A percentile compares a stretch with the other conserved stretches of the same genome.
phyloP scores from a whole-genome alignment of 345 rosid genomes.

The Acer saccharum region DNA sequence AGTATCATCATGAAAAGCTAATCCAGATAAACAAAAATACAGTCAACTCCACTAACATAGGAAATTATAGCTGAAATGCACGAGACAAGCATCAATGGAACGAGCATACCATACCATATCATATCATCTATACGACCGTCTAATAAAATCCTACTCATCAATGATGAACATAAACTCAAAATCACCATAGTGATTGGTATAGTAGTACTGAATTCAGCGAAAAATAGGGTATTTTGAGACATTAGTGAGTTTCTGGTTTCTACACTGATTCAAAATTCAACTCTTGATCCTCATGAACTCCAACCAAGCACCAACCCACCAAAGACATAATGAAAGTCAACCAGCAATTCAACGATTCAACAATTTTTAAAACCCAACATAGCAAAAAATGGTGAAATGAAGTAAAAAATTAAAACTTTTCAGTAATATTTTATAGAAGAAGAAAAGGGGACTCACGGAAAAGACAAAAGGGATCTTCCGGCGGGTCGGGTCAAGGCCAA shows the following conservation, averaged over 20 bases:
- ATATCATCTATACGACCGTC: background rate
- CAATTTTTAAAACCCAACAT: background rate
- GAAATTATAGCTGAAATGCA: background rate
- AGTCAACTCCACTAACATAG: background rate
- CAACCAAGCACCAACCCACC: background rate
- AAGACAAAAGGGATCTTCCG: conserved; percentile 34
- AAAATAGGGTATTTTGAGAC: background rate
- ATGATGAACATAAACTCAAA: background rate
- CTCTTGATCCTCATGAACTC: background rate
- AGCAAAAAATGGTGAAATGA: too few species aligned
- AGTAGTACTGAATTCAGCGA: background rate
- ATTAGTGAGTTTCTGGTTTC: background rate
- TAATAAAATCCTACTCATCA: background rate
- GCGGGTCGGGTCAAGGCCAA: conserved; percentile 10
- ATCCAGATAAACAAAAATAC: background rate
- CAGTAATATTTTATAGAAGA: background rate
- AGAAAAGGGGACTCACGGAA: conserved; percentile 23
- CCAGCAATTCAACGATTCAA: background rate
- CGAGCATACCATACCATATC: background rate
- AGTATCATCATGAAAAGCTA: background rate
- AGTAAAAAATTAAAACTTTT: background rate
- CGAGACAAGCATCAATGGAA: background rate
- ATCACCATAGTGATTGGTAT: background rate
- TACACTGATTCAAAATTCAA: background rate
- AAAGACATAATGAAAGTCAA: background rate